Conservation (phyloP, 441 rosid species). For the Geranium incanum region DNA sequence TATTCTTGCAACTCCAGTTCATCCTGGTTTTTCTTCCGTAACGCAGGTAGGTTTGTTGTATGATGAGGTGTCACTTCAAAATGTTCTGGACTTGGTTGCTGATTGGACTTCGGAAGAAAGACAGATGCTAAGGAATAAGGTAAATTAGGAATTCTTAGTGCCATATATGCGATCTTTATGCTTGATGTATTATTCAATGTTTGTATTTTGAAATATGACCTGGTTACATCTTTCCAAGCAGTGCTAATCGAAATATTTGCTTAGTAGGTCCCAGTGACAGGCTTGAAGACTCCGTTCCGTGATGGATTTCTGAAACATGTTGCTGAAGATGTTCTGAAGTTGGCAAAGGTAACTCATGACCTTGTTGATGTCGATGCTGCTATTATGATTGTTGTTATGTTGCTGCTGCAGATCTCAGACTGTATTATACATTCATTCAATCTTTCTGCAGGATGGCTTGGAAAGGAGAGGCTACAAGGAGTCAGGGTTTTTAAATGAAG, state of each 20-base stretch:
- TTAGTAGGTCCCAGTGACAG: constrained; percentile 69
- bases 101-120: constrained; percentile 96
- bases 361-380: neutral
- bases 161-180: neutral
- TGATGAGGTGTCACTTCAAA: constrained; percentile 77
- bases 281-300: constrained; percentile 83
- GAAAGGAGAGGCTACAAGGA: constrained; percentile 96
- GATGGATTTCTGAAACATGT: constrained; percentile 70
- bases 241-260: constrained; percentile 22
- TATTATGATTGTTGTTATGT: neutral
- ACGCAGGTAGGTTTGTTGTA: constrained; percentile 83
- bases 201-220: neutral
- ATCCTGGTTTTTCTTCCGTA: constrained; percentile 20
- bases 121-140: constrained; percentile 82
- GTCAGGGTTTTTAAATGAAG: constrained; percentile 76
- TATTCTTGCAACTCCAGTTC: constrained; percentile 8
- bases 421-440: neutral
- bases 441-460: constrained; percentile 69
- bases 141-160: constrained; percentile 21
- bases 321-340: constrained; percentile 76
- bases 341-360: constrained; percentile 59
- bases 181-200: neutral
- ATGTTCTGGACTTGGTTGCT: constrained; percentile 62
- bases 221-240: constrained; percentile 4
- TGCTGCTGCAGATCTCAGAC: constrained; percentile 4